phyloP scores from a whole-genome alignment of 1,139 yeast genomes.

The Arxiozyma slooffiae region DNA sequence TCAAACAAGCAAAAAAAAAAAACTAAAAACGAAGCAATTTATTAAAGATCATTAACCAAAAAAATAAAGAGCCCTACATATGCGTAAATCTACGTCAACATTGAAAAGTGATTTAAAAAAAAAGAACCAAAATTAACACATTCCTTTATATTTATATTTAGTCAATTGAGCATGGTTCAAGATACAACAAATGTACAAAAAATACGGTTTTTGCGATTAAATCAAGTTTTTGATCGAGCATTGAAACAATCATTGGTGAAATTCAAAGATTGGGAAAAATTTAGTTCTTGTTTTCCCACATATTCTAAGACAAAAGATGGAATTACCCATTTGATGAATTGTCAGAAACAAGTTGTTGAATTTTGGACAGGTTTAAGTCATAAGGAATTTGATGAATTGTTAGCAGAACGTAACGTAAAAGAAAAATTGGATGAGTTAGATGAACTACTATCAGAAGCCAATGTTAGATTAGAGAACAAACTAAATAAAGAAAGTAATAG shows the following conservation, averaged over 20 bases:
- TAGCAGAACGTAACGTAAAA: slow-evolving; percentile 51
- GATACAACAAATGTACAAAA: slow-evolving; percentile 3
- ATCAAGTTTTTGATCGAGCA: slow-evolving; percentile 54
- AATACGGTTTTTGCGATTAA: slow-evolving; percentile 42
- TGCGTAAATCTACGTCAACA: not conserved
- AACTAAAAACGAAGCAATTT: not conserved
- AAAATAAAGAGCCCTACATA: not conserved
- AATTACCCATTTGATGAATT: slow-evolving; percentile 41
- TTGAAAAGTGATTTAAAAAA: not conserved
- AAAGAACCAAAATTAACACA: not conserved
- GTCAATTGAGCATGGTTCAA: not conserved
- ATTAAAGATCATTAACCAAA: too few relatives aligned
- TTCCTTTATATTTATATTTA: not conserved
- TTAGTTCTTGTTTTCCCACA: slow-evolving; percentile 59
- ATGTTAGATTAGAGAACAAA: slow-evolving; percentile 24
- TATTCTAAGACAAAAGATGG: slow-evolving; percentile 46
- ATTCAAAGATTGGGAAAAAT: slow-evolving; percentile 49
- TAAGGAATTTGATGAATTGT: slow-evolving; percentile 58
- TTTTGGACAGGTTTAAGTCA: slow-evolving; percentile 53
- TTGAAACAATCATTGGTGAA: slow-evolving; percentile 54
- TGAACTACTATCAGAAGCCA: slow-evolving; percentile 49
- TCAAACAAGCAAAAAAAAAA: not conserved
- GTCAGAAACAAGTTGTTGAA: slow-evolving; percentile 50
- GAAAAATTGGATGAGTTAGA: slow-evolving; percentile 56
- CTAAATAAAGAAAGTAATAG: slow-evolving; percentile 31